Base-by-base conservation (phyloP, 495 filamentous ascomycete species). In the Immersiella caudata region DNA sequence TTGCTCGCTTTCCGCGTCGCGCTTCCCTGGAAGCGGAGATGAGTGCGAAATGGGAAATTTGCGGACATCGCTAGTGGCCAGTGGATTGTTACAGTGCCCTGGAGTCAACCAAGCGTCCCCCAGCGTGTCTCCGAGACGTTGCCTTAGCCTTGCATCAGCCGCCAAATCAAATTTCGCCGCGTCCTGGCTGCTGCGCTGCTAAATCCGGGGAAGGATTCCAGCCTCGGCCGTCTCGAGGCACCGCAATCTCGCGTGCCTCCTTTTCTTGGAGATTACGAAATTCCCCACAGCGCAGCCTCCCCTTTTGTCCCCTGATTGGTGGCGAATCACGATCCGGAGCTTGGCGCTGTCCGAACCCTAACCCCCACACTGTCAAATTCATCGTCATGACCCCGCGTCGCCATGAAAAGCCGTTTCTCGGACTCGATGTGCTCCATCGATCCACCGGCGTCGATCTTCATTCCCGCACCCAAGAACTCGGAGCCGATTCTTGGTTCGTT, bases 11-110 rank as follows among this genome's bases (percentile, higher is more conserved):
- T 46, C 16, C 40, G 40, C 14, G 40, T 46, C 40, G 40, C 40
- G 40, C 40, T 46, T 46, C 40, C 33, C 40, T 46, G 40, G 40
- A 46, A 14, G 40, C 40, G 40, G 40, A 46, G 40, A 46, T 46
- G 40, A 46, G 40, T 46, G 40, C 40, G 40, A 46, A 46, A 46
- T 46, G 40, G 40, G 40, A 46, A 46, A 46, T 46, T 46, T 46
- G 40, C 40, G 40, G 40, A 46, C 40, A 46, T 46, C 40, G 40
- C 14, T 46, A 46, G 40, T 12, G 40, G 40, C 40, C 40, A 46
- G 40, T 46, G 40, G 40, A 46, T 46, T 46, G 40, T 46, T 46
- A 46, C 40, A 46, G 40, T 18, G 40, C 11, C 40, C 40, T 46
- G 40, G 40, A 46, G 40, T 46, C 40, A 46, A 46, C 40, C 40